These are phyloP conservation scores for Breynia disticha DNA, from an alignment of 441 rosid genomes.

Conservation along the genomic window DNA sequence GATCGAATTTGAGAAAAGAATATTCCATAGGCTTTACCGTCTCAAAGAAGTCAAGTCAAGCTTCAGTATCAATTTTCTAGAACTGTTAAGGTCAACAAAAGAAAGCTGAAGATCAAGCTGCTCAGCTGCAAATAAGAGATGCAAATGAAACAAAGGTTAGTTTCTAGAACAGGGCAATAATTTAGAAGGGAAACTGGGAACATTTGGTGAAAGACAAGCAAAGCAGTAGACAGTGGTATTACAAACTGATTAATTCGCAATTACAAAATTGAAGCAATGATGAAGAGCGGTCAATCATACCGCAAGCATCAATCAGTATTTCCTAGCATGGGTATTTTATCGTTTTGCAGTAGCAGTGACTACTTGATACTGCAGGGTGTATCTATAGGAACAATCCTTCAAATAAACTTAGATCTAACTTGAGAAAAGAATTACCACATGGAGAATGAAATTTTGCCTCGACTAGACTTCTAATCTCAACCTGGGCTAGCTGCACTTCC, in stretches of 20 bases:
- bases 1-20: no score
- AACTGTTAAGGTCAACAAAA: constrained; percentile 39
- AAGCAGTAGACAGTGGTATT: background rate
- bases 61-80: constrained; percentile 42
- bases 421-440: constrained; percentile 35
- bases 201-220: background rate
- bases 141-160: constrained; percentile 7
- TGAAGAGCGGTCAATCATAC: no score
- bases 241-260: background rate
- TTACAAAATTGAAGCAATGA: background rate
- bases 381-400: background rate
- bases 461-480: constrained; percentile 49
- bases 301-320: no score
- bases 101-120: constrained; percentile 64
- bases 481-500: constrained; percentile 55
- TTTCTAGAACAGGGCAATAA: background rate
- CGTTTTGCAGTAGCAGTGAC: no score
- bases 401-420: background rate
- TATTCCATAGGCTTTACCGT: constrained; percentile 36
- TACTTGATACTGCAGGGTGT: no score
- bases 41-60: constrained; percentile 66
- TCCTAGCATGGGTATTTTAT: no score
- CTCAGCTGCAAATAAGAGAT: constrained; percentile 32
- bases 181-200: background rate
- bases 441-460: constrained; percentile 44